phyloP scores from a whole-genome alignment of 352 stramenopile genomes.

The Pythium myriotylum region DNA sequence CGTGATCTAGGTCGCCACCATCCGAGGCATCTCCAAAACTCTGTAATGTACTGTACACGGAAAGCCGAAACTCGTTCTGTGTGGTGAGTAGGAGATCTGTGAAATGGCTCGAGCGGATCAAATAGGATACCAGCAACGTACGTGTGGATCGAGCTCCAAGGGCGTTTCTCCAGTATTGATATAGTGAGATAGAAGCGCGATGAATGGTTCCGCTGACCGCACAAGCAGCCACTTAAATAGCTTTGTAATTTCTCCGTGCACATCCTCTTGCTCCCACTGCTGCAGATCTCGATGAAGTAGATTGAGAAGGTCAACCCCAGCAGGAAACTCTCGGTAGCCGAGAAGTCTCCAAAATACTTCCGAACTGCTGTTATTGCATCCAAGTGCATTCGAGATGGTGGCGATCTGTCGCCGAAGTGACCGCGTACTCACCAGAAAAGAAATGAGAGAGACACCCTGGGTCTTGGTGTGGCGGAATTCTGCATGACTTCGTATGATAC shows the following conservation, averaged over 20 bases:
- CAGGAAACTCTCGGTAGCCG: conserved; percentile 41
- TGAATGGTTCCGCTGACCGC: conserved; percentile 50
- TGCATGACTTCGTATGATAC: no score
- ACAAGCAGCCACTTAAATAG: conserved; percentile 62
- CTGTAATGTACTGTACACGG: conserved; percentile 24
- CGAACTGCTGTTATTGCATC: not conserved
- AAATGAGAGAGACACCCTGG: conserved; percentile 17
- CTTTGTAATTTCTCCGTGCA: conserved; percentile 27
- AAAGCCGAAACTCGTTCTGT: conserved; percentile 27
- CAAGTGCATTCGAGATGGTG: conserved; percentile 1
- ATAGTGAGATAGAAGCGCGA: conserved; percentile 56
- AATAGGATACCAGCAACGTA: no score
- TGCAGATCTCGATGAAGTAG: conserved; percentile 44
- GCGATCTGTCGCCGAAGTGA: conserved; percentile 5
- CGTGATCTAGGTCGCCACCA: not conserved
- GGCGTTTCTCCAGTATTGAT: conserved; percentile 44
- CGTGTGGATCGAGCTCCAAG: conserved; percentile 52
- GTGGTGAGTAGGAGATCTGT: no score
- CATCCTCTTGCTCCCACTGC: conserved; percentile 40
- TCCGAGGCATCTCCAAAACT: not conserved
- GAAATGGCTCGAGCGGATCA: no score
- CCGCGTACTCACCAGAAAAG: conserved; percentile 14
- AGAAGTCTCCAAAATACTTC: conserved; percentile 18
- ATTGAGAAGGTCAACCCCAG: conserved; percentile 54
- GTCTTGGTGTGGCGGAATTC: not conserved